Conservation (phyloP, 768 basidiomycete species). For the Paxillus ammoniavirescens region DNA sequence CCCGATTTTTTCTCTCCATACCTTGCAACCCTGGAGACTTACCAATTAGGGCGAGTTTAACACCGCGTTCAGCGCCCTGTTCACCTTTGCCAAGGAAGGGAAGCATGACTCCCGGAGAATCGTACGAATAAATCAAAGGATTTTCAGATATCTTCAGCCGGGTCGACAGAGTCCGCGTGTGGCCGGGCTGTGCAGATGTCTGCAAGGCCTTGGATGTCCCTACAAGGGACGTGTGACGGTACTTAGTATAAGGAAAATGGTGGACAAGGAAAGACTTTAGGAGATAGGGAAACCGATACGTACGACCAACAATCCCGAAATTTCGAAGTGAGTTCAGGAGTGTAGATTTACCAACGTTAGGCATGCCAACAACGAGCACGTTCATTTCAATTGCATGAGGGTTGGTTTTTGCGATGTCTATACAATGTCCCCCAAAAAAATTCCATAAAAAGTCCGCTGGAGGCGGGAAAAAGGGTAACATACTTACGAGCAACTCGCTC, state of each 20-base stretch:
- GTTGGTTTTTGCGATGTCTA: conserved; percentile 69
- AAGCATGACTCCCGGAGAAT: conserved; percentile 96
- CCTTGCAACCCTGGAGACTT: conserved; percentile 34
- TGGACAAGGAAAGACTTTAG: not conserved
- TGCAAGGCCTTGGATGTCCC: conserved; percentile 85
- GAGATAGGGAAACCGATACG: conserved; percentile 29
- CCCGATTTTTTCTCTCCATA: conserved; percentile 3
- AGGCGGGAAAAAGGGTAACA: conserved; percentile 33
- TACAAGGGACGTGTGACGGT: conserved; percentile 24
- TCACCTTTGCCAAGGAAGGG: conserved; percentile 88
- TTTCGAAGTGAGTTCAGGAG: conserved; percentile 86
- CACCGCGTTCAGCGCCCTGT: conserved; percentile 84
- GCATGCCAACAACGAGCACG: conserved; percentile 96
- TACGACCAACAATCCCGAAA: conserved; percentile 86
- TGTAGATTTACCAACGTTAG: conserved; percentile 97
- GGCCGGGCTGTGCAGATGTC: conserved; percentile 86
- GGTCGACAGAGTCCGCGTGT: conserved; percentile 87
- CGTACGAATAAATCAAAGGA: conserved; percentile 89
- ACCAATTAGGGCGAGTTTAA: conserved; percentile 94
- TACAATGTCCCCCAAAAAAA: not conserved
- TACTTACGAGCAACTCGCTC: conserved; percentile 71
- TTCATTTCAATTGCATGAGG: conserved; percentile 76
- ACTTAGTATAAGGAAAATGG: conserved; percentile 1
- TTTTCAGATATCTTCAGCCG: conserved; percentile 80
- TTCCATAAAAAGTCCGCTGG: not conserved